Conservation (phyloP, 2,329 filamentous ascomycete species). For the Fusarium camptoceras region DNA sequence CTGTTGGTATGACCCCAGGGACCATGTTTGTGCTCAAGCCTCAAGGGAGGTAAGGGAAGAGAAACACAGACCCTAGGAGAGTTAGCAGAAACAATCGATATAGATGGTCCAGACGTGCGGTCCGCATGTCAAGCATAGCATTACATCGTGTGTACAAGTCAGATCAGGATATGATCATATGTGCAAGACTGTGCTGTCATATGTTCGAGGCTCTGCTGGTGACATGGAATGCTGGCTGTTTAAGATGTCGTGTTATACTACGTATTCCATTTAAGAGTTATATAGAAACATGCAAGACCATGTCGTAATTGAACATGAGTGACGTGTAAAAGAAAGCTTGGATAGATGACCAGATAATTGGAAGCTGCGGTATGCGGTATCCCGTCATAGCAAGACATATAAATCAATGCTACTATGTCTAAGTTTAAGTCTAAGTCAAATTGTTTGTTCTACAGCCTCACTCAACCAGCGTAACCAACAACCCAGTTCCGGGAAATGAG, state of each 20-base stretch:
- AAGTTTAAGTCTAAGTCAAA: slow-evolving; percentile 2
- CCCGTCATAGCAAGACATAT: slow-evolving; percentile 37
- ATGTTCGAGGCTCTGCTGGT: background rate
- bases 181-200: background rate
- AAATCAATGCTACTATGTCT: slow-evolving; percentile 27
- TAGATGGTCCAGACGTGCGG: slow-evolving; percentile 2
- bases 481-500: slow-evolving; percentile 42
- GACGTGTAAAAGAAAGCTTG: slow-evolving; percentile 14
- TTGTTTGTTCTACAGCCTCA: slow-evolving; percentile 38
- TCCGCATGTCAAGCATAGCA: slow-evolving; percentile 2
- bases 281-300: slow-evolving; percentile 3
- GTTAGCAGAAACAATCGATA: slow-evolving; percentile 14
- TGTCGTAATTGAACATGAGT: slow-evolving; percentile 16
- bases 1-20: slow-evolving; percentile 33
- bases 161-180: background rate
- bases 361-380: slow-evolving; percentile 33
- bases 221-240: slow-evolving; percentile 9
- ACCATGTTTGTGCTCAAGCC: slow-evolving; percentile 20
- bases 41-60: slow-evolving; percentile 15
- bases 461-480: slow-evolving; percentile 31
- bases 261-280: slow-evolving; percentile 7
- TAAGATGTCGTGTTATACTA: background rate
- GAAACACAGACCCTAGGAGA: slow-evolving; percentile 22
- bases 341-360: slow-evolving; percentile 23
- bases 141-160: slow-evolving; percentile 16